Evolutionary conservation across 495 filamentous ascomycete genomes (phyloP).

Genomic region (Stereocaulon alpinum): DNA sequence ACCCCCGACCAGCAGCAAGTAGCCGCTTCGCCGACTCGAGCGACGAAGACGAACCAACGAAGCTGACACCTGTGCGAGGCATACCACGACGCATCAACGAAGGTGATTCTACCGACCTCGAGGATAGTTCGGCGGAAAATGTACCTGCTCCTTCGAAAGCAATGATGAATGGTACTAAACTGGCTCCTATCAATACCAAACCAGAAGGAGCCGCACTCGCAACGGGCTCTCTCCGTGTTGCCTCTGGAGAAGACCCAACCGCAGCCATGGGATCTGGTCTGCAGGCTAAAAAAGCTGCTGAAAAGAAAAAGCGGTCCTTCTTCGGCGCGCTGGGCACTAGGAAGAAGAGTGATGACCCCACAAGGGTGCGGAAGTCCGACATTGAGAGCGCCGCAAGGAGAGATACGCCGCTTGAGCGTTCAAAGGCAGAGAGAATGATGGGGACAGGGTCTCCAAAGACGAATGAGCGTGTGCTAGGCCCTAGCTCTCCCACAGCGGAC

Average conservation of each 20-base stretch:
- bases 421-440: constrained; percentile 27
- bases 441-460: constrained; percentile 4
- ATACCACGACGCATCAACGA: constrained; percentile 50
- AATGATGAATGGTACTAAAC: constrained; percentile 15
- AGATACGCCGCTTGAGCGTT: constrained; percentile 32
- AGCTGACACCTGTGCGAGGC: constrained; percentile 50
- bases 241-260: constrained; percentile 18
- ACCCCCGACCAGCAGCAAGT: constrained; percentile 34
- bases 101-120: constrained; percentile 60
- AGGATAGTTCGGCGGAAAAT: constrained; percentile 48
- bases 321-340: constrained; percentile 37
- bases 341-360: constrained; percentile 23
- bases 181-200: constrained; percentile 10
- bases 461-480: constrained; percentile 2
- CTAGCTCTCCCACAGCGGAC: constrained; percentile 19
- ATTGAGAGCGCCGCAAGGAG: constrained; percentile 25
- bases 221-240: constrained; percentile 18
- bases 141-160: constrained; percentile 14
- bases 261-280: constrained; percentile 32
- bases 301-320: constrained; percentile 31
- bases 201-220: constrained; percentile 22
- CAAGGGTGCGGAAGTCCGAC: constrained; percentile 27
- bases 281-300: constrained; percentile 32
- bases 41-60: constrained; percentile 42
- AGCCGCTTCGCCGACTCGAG: constrained; percentile 79